Evolutionary conservation across 805 yeast species (phyloP), one percentile per base, ranked within the genome.

Genomic region (Candida verbasci): DNA sequence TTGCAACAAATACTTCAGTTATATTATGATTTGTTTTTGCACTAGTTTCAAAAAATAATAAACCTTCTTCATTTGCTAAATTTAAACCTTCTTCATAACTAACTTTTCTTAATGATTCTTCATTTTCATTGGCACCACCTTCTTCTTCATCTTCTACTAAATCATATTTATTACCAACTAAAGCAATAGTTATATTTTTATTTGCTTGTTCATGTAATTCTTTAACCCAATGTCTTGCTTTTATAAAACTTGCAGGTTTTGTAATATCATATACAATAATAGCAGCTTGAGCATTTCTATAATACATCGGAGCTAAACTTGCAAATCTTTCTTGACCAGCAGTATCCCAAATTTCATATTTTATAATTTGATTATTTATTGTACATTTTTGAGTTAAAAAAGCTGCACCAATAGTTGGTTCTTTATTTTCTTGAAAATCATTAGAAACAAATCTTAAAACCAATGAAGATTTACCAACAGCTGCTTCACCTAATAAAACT

Each of bases 321-420:
- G 97, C 96, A 68, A 91, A 91, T 45, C 98, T 68, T 60, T 91
- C 98, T 68, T 91, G 97, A 15, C 98, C 98, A 2, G 97, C 97
- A 10, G 97, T 89, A 58, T 89, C 97, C 95, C 95, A 86, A 41
- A 86, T 86, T 56, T 86, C 95, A 57, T 86, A 88, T 60, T 93
- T 91, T 54, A 91, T 86, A 7, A 93, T 85, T 52, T 82, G 76
- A 42, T 81, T 83, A 34, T 93, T 85, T 53, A 93, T 82, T 16
- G 86, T 78, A 55, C 96, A 89, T 53, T 94, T 79, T 58, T 91
- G 97, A 25, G 98, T 91, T 39, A 91, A 68, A 55, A 91, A 91
- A 3, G 97, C 97, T 4, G 98, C 98, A 11, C 98, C 98, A 49
- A 91, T 91, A 2, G 98, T 91, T 16, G 97, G 97, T 53, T 91